A percentile compares a stretch with the other conserved stretches of the same genome.
Evolutionary conservation across 345 rosid species (phyloP).

Genomic region (Fremontodendron californicum): DNA sequence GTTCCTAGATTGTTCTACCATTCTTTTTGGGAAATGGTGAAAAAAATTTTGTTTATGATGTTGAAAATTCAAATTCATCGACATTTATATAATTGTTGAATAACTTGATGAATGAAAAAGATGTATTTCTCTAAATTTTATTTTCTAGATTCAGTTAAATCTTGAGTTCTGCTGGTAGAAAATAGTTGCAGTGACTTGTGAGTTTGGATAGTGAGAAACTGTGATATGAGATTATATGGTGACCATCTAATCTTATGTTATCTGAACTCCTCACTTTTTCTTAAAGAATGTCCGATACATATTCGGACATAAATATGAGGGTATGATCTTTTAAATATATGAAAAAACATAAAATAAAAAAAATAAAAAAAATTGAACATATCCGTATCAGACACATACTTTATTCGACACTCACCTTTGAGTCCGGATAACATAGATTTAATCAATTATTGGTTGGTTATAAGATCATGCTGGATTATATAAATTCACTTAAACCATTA

Average conservation of each 20-base stretch:
- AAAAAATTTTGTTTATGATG: constrained; percentile 6
- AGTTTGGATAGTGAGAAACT: neutral
- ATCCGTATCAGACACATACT: no score
- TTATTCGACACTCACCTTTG: no score
- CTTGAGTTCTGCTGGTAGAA: neutral
- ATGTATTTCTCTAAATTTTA: neutral
- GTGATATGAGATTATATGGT: neutral
- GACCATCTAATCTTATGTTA: neutral
- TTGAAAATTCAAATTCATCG: constrained; percentile 1
- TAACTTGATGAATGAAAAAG: neutral
- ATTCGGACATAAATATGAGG: no score
- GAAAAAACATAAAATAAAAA: no score
- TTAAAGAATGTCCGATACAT: no score
- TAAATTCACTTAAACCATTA: neutral
- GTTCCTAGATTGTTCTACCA: constrained; percentile 2
- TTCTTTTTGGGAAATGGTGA: constrained; percentile 19
- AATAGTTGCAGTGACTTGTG: neutral
- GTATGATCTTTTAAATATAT: no score
- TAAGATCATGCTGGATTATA: neutral
- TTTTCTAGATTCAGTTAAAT: neutral
- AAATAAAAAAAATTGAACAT: no score
- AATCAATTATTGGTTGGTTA: no score
- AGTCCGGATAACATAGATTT: no score
- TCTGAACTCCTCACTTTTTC: no score
- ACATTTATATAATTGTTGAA: constrained; percentile 1